Percentiles rank a stretch among this genome's conserved stretches.
These are phyloP conservation scores for Phlebiopsis flavidoalba DNA, from an alignment of 768 basidiomycete species.

Conservation along the genomic window DNA sequence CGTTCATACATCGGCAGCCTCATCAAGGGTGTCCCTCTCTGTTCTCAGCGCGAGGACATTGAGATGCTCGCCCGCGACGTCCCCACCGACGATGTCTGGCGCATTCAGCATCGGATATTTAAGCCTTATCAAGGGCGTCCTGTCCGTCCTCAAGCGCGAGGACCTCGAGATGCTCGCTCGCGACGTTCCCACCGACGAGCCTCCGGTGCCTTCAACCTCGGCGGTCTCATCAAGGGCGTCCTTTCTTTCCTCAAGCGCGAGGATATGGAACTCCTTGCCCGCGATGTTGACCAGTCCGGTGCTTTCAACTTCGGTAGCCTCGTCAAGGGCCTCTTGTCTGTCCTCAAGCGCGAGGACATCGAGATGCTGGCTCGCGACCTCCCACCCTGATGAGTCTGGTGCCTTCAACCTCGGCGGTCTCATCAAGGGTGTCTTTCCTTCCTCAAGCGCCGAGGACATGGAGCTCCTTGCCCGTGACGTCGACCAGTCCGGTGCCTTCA, in stretches of 20 bases:
- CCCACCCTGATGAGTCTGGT: too few species aligned
- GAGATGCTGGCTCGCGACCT: conserved; percentile 1
- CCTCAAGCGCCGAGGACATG: too few species aligned
- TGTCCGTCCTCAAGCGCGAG: conserved; percentile 1
- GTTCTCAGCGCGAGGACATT: too few species aligned
- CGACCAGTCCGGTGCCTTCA: not conserved
- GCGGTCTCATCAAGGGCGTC: not conserved
- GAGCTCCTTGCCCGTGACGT: too few species aligned
- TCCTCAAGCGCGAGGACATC: not conserved
- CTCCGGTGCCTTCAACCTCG: conserved; percentile 5
- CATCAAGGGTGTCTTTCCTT: too few species aligned
- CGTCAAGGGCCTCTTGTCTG: not conserved
- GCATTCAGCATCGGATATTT: too few species aligned
- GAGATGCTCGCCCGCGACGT: too few species aligned
- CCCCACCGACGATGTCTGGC: too few species aligned
- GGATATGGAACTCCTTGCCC: too few species aligned
- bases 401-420: too few species aligned
- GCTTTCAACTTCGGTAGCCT: not conserved
- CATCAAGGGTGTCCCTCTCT: not conserved
- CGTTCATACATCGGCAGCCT: not conserved
- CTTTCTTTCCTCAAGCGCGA: too few species aligned
- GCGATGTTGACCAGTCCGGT: not conserved
- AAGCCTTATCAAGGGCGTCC: too few species aligned
- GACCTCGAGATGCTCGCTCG: conserved; percentile 5
- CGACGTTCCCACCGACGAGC: not conserved